Evolutionary conservation across 1,284 basidiomycete species (phyloP).

Genomic region (Microbotryum silenes-acaulis): DNA sequence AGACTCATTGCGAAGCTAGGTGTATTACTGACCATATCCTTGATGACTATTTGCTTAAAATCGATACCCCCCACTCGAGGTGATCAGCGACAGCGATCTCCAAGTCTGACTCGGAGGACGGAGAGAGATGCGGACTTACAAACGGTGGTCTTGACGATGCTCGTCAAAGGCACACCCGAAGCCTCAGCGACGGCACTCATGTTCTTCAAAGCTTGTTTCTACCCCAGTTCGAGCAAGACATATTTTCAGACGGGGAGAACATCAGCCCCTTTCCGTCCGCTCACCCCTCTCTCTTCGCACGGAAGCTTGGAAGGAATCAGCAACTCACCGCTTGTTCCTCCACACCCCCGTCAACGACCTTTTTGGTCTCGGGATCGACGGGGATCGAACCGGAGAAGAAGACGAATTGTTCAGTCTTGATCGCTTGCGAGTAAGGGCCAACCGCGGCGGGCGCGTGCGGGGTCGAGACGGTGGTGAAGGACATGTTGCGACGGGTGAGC

Average conservation of each 20-base stretch:
- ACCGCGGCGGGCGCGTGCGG: conserved; percentile 64
- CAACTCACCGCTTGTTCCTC: conserved; percentile 60
- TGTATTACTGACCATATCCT: conserved; percentile 16
- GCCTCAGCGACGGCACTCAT: conserved; percentile 75
- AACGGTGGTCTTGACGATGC: conserved; percentile 72
- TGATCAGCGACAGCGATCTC: neutral
- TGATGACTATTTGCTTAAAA: neutral
- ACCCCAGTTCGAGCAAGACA: neutral
- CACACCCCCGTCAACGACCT: conserved; percentile 69
- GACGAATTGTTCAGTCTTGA: conserved; percentile 74
- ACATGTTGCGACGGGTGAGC: neutral
- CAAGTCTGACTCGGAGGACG: neutral
- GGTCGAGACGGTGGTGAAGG: conserved; percentile 16
- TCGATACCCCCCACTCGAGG: neutral
- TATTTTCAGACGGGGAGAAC: neutral
- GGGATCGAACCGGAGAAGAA: conserved; percentile 83
- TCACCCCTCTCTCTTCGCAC: neutral
- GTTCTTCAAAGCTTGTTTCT: conserved; percentile 74
- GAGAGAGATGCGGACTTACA: conserved; percentile 1
- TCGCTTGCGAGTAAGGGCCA: conserved; percentile 78
- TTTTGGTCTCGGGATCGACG: conserved; percentile 64
- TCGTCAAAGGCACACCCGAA: conserved; percentile 63
- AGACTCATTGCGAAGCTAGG: too few species aligned
- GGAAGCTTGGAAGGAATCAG: neutral
- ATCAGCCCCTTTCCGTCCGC: neutral